Evolutionary conservation across 345 rosid species (phyloP).

Genomic region (Euphorbia peplus): DNA sequence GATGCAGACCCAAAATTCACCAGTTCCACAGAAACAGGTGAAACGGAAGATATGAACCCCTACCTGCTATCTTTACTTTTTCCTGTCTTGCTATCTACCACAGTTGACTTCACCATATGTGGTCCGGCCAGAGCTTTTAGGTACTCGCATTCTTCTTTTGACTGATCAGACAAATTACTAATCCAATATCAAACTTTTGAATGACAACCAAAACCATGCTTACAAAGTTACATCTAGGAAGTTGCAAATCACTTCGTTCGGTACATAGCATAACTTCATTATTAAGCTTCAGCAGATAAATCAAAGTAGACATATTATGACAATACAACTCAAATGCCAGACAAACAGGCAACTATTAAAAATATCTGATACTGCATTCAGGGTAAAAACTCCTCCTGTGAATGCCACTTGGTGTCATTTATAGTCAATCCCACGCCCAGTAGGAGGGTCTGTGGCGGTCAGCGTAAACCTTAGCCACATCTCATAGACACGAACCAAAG

Average conservation of each 20-base stretch:
- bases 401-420: no score
- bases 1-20: background rate
- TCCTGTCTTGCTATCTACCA: slow-evolving; percentile 38
- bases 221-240: background rate
- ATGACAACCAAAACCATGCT: background rate
- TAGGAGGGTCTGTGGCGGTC: no score
- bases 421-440: no score
- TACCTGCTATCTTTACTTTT: slow-evolving; percentile 42
- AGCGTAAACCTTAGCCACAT: no score
- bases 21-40: background rate
- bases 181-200: background rate
- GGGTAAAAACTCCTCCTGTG: no score
- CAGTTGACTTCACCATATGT: slow-evolving; percentile 36
- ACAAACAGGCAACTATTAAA: background rate
- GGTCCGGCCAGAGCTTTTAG: slow-evolving; percentile 37
- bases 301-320: background rate
- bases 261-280: background rate
- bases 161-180: slow-evolving; percentile 23
- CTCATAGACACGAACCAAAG: no score
- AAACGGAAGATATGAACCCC: slow-evolving; percentile 3
- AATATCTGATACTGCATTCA: background rate
- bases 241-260: background rate
- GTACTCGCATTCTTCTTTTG: slow-evolving; percentile 46
- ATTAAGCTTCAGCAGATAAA: background rate
- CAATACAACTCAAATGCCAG: background rate